A percentile compares a stretch with the other conserved stretches of the same genome.
Evolutionary conservation across 2,329 filamentous ascomycete species (phyloP).

Genomic region (Colletotrichum nymphaeae): DNA sequence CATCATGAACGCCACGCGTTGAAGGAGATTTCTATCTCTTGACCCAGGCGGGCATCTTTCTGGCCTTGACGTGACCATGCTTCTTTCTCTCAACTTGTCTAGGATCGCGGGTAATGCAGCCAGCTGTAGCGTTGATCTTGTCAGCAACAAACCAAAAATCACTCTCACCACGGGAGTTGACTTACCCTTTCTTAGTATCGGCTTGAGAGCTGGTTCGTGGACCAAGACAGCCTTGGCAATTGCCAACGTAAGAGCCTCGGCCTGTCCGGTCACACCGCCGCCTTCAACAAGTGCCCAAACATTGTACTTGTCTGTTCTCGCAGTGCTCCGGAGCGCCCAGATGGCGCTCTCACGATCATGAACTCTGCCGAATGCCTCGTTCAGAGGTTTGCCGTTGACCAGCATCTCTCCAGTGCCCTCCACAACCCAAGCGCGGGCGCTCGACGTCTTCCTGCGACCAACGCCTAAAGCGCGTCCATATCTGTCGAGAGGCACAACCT

Average conservation of each 20-base stretch:
- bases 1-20: neutral
- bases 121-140: slow-evolving; percentile 70
- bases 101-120: slow-evolving; percentile 89
- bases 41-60: slow-evolving; percentile 99
- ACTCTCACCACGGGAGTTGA: neutral
- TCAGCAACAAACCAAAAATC: slow-evolving; percentile 51
- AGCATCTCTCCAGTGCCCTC: slow-evolving; percentile 92
- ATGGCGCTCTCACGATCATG: slow-evolving; percentile 95
- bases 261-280: slow-evolving; percentile 93
- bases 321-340: slow-evolving; percentile 87
- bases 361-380: slow-evolving; percentile 83
- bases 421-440: slow-evolving; percentile 87
- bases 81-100: slow-evolving; percentile 98
- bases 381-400: slow-evolving; percentile 89
- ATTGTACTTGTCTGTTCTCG: slow-evolving; percentile 95
- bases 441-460: slow-evolving; percentile 88
- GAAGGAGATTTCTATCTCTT: slow-evolving; percentile 69
- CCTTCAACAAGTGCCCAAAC: slow-evolving; percentile 88
- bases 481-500: slow-evolving; percentile 76
- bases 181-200: slow-evolving; percentile 88
- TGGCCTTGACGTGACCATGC: slow-evolving; percentile 92
- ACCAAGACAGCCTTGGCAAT: slow-evolving; percentile 88
- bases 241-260: slow-evolving; percentile 91
- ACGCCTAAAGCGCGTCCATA: slow-evolving; percentile 83
- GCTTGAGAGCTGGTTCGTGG: slow-evolving; percentile 93